Conservation (phyloP, 257 asterid species). For the Solanum peruvianum region DNA sequence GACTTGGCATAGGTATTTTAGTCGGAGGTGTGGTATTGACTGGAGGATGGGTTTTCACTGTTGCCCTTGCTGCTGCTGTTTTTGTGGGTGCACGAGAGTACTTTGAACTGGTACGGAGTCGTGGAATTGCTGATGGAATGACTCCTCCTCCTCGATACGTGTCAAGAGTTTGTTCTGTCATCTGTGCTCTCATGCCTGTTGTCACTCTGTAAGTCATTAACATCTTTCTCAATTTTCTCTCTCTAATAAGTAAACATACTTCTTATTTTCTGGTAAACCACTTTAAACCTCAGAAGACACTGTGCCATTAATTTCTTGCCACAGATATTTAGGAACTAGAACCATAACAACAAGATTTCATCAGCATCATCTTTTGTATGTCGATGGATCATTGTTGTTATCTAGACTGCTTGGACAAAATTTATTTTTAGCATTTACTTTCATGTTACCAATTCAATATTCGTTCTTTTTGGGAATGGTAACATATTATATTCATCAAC, state of each 20-base stretch:
- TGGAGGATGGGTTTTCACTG: constrained; percentile 88
- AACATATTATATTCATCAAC: not conserved
- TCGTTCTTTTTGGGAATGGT: not conserved
- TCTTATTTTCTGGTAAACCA: not conserved
- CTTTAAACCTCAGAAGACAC: not conserved
- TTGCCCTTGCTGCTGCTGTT: constrained; percentile 68
- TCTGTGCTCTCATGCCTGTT: constrained; percentile 78
- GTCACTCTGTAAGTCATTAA: constrained; percentile 72
- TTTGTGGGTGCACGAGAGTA: constrained; percentile 82
- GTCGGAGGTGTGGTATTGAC: constrained; percentile 87
- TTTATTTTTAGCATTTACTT: not conserved
- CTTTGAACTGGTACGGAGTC: constrained; percentile 94
- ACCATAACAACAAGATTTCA: not conserved
- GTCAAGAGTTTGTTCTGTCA: constrained; percentile 77
- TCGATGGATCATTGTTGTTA: not conserved
- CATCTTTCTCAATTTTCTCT: not conserved
- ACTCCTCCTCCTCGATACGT: constrained; percentile 94
- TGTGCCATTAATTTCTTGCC: not conserved
- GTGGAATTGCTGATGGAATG: constrained; percentile 91
- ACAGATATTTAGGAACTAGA: not conserved
- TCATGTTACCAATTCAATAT: not conserved
- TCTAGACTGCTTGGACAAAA: not conserved
- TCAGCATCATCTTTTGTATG: not conserved
- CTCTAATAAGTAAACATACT: not conserved
- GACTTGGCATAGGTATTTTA: constrained; percentile 74